Conservation (phyloP, 2,329 filamentous ascomycete species). For the Colletotrichum filicis region DNA sequence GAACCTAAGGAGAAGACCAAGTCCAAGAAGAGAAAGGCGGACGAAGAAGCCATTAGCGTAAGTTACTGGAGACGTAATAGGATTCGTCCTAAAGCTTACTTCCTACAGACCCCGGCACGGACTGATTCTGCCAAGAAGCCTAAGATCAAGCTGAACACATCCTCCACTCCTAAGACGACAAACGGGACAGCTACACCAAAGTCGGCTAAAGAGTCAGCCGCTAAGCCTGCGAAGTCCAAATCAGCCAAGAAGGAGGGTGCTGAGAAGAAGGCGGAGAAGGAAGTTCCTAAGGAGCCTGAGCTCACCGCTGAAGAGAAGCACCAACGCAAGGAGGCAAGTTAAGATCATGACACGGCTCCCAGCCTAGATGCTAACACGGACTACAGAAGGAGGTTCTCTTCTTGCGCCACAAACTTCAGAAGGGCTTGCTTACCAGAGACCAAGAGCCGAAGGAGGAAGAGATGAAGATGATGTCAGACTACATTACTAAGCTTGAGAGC, state of each 20-base stretch:
- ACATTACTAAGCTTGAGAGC: constrained; percentile 82
- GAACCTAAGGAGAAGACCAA: constrained; percentile 79
- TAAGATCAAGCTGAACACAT: constrained; percentile 73
- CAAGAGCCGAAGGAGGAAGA: constrained; percentile 87
- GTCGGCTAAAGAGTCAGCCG: constrained; percentile 61
- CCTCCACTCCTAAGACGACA: constrained; percentile 74
- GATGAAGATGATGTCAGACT: constrained; percentile 82
- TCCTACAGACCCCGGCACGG: constrained; percentile 63
- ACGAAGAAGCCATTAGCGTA: constrained; percentile 73
- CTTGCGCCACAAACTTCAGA: constrained; percentile 93
- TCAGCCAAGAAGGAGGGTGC: constrained; percentile 63
- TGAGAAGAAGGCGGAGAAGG: constrained; percentile 67
- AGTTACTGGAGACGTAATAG: constrained; percentile 32
- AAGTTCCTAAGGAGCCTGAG: constrained; percentile 65
- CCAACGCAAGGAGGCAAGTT: constrained; percentile 67
- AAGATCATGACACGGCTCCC: not conserved
- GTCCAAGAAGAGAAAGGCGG: constrained; percentile 85
- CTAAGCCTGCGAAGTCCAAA: constrained; percentile 66
- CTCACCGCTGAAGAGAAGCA: constrained; percentile 68
- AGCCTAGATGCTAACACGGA: constrained; percentile 44
- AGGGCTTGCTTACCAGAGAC: constrained; percentile 88
- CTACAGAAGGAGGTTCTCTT: constrained; percentile 83
- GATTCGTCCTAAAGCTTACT: not conserved
- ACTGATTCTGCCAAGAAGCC: constrained; percentile 74
- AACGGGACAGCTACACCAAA: constrained; percentile 71